Conservation (phyloP, 73 alveolate species). For the Paramecium biaurelia region DNA sequence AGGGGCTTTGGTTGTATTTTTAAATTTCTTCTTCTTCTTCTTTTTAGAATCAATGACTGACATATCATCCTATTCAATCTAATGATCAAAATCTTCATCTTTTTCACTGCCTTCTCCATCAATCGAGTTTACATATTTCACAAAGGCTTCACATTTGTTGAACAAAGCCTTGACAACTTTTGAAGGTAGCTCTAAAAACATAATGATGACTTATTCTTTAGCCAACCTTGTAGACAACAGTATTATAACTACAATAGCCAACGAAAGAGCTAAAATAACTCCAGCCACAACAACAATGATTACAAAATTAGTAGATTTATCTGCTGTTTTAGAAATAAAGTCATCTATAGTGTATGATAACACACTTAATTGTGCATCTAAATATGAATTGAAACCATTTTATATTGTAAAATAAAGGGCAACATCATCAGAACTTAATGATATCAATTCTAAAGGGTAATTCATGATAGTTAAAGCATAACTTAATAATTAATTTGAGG, state of each 20-base stretch:
- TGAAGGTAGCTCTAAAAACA: background rate
- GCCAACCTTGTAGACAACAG: background rate
- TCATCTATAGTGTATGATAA: background rate
- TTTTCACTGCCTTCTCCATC: slow-evolving; percentile 51
- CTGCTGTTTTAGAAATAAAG: slow-evolving; percentile 8
- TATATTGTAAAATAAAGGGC: background rate
- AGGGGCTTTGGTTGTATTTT: slow-evolving; percentile 32
- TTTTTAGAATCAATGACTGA: background rate
- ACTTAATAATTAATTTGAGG: background rate
- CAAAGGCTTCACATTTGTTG: slow-evolving; percentile 19
- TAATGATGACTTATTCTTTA: slow-evolving; percentile 3
- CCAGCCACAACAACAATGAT: slow-evolving; percentile 13
- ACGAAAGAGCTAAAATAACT: background rate
- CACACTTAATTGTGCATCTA: background rate
- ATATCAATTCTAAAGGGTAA: background rate
- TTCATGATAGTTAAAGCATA: slow-evolving; percentile 2
- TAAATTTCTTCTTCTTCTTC: slow-evolving; percentile 31
- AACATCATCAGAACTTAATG: background rate
- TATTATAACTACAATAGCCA: background rate
- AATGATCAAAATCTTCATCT: slow-evolving; percentile 13
- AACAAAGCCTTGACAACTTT: background rate
- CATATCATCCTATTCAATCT: background rate
- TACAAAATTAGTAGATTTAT: background rate
- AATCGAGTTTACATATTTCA: background rate
- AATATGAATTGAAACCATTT: slow-evolving; percentile 25